Evolutionary conservation across 2,329 filamentous ascomycete genomes (phyloP).

Genomic region (Daldinia sp.): DNA sequence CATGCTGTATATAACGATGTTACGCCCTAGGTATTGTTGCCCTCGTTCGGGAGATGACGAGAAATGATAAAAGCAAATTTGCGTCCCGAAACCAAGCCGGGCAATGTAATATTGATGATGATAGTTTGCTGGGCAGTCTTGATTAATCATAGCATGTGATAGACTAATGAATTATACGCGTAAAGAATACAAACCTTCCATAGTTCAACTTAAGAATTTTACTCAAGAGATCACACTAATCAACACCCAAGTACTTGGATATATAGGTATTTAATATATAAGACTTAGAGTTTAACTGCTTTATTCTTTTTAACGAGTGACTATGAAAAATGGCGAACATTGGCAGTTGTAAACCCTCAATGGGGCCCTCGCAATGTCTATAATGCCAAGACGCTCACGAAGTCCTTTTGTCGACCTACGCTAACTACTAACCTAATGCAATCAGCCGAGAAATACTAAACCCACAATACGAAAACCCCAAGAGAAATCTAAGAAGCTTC

Average conservation of each 20-base stretch:
- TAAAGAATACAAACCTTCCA: too few relatives aligned
- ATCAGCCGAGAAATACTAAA: conserved; percentile 2
- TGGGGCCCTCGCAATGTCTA: background rate
- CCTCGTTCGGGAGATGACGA: conserved; percentile 4
- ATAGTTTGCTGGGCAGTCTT: background rate
- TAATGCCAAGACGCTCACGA: conserved; percentile 2
- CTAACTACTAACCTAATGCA: background rate
- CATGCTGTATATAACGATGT: conserved; percentile 23
- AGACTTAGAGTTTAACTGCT: too few relatives aligned
- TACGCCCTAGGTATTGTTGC: background rate
- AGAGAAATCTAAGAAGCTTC: conserved; percentile 12
- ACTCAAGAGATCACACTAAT: background rate
- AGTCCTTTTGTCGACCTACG: background rate
- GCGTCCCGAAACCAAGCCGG: background rate
- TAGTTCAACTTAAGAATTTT: background rate
- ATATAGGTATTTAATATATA: too few relatives aligned
- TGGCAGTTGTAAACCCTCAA: too few relatives aligned
- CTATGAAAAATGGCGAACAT: too few relatives aligned
- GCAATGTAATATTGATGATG: background rate
- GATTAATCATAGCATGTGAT: too few relatives aligned
- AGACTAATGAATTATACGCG: too few relatives aligned
- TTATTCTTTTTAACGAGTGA: too few relatives aligned
- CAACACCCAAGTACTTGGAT: background rate
- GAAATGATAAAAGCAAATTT: conserved; percentile 2
- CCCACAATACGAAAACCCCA: conserved; percentile 1